phyloP scores from a whole-genome alignment of 2,329 filamentous ascomycete genomes.

The Daldinia sp. region DNA sequence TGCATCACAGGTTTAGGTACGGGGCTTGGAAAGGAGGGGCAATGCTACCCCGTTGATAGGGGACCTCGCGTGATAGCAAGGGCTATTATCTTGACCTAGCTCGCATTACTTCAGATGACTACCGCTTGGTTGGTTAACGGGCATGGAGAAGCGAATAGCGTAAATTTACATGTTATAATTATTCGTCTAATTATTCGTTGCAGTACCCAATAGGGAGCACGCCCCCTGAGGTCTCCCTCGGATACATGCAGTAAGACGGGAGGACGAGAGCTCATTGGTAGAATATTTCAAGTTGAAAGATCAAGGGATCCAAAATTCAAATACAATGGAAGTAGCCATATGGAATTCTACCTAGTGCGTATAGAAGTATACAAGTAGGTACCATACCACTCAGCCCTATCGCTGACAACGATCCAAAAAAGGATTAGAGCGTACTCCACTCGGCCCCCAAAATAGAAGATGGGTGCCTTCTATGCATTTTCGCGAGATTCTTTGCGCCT shows the following conservation, averaged over 20 bases:
- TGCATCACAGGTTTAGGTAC: not conserved
- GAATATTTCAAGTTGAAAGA: not conserved
- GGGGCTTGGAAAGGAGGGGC: not conserved
- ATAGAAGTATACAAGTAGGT: not conserved
- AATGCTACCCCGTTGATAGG: not conserved
- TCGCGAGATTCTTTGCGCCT: conserved; percentile 13
- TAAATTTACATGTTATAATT: not conserved
- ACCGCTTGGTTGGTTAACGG: not conserved
- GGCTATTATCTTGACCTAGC: not conserved
- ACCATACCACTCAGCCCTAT: conserved; percentile 26
- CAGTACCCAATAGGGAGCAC: not conserved
- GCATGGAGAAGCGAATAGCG: not conserved
- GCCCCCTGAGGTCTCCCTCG: not conserved
- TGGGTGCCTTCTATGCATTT: conserved; percentile 12
- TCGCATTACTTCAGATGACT: not conserved
- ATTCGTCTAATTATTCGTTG: not conserved
- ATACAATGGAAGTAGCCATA: not conserved
- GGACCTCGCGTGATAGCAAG: not conserved
- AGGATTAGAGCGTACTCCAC: conserved; percentile 3
- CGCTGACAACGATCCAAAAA: conserved; percentile 3
- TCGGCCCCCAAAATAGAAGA: conserved; percentile 22
- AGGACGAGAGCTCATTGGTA: not conserved
- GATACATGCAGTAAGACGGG: not conserved
- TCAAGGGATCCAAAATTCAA: not conserved
- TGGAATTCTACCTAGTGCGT: not conserved